Base-by-base conservation (phyloP, 2,329 filamentous ascomycete genomes). In the Aspergillus viridinutans region DNA sequence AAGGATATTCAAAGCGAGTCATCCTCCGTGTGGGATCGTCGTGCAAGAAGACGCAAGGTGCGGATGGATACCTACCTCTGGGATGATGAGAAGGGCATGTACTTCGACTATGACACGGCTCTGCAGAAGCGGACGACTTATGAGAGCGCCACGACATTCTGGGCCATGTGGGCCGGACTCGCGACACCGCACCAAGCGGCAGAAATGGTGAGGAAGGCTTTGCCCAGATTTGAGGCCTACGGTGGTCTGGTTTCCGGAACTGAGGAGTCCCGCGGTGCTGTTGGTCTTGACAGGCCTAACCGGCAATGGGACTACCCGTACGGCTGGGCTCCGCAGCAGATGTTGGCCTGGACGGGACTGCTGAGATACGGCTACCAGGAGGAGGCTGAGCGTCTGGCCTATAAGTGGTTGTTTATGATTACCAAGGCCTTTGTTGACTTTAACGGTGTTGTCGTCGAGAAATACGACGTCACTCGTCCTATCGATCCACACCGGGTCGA, bases 291-390 rank as follows among this genome's bases (percentile, higher is more conserved):
- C 65, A 84, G 93, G 50, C 94, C 94, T 7, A 97, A 97, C 74
- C 86, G 94, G 65, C 94, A 99, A 73, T 99, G 94, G 94, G 94
- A 99, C 73, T 97, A 92, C 72, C 94, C 94, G 0, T 97, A 94
- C 71, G 94, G 94, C 58, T 99, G 94, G 94, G 94, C 94, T 55
- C 94, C 94, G 32, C 94, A 99, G 80, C 94, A 99, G 79, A 97
- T 99, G 78, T 85, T 99, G 45, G 93, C 94, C 0, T 99, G 94
- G 94, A 92, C 90, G 1, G 94, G 92, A 2, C 80, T 99, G 58
- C 84, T 92, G 67, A 88, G 92, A 20, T 99, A 97, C 71, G 92
- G 92, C 54, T 97, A 96, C 72, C 86, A 88, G 28, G 90, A 93
- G 25, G 92, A 97, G 60, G 92, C 92, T 1, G 90, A 96, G 76